These are phyloP conservation scores for Zygosaccharomyces siamensis DNA, from an alignment of 805 yeast species.

Conservation along the genomic window DNA sequence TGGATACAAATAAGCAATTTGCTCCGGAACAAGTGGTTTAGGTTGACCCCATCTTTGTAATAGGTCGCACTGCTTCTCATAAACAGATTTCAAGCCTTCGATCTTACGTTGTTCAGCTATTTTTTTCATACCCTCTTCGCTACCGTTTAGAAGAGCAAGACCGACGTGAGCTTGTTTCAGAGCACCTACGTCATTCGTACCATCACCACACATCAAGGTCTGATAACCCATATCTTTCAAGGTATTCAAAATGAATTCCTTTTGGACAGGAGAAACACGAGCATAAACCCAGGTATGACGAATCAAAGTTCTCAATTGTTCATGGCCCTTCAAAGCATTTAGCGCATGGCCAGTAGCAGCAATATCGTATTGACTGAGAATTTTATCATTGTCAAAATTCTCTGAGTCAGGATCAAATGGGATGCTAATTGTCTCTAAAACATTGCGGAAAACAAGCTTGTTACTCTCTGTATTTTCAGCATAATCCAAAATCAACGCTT, in stretches of 20 bases:
- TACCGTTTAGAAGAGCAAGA: conserved; percentile 95
- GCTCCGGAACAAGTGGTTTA: conserved; percentile 73
- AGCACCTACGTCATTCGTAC: conserved; percentile 99
- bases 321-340: conserved; percentile 56
- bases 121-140: conserved; percentile 88
- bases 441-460: conserved; percentile 77
- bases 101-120: conserved; percentile 73
- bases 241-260: conserved; percentile 81
- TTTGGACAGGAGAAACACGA: conserved; percentile 93
- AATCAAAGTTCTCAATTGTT: conserved; percentile 65
- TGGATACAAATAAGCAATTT: conserved; percentile 93
- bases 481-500: conserved; percentile 78
- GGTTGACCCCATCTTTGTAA: conserved; percentile 80
- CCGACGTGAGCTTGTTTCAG: conserved; percentile 98
- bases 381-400: conserved; percentile 32
- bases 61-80: conserved; percentile 77
- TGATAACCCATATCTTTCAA: conserved; percentile 84
- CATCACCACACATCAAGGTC: conserved; percentile 99
- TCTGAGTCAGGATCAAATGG: conserved; percentile 58
- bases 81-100: conserved; percentile 59
- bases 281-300: conserved; percentile 96
- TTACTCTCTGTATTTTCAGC: conserved; percentile 55
- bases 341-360: conserved; percentile 94
- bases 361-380: conserved; percentile 70
- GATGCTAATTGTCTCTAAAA: conserved; percentile 65